Percentiles rank a stretch among this genome's conserved stretches.
Evolutionary conservation across 768 basidiomycete species (phyloP).

Genomic region (Boletus edulis): DNA sequence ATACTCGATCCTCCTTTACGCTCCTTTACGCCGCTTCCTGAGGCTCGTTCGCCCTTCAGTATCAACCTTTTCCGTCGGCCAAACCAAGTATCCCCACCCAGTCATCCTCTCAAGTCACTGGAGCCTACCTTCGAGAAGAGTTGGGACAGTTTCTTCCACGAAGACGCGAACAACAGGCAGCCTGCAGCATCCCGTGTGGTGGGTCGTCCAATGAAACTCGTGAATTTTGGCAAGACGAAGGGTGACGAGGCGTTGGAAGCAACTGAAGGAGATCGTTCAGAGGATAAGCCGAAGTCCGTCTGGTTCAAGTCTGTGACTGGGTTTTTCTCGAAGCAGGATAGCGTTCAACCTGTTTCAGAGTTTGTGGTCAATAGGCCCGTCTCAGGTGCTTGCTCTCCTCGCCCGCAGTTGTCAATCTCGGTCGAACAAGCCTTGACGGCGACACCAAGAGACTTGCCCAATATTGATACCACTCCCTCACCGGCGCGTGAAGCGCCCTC

Average conservation of each 20-base stretch:
- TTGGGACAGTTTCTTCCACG: conserved; percentile 45
- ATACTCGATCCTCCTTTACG: conserved; percentile 30
- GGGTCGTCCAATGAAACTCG: conserved; percentile 40
- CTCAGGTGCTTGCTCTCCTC: conserved; percentile 15
- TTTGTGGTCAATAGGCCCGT: conserved; percentile 19
- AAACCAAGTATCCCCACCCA: conserved; percentile 26
- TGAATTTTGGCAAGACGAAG: conserved; percentile 44
- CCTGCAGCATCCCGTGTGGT: conserved; percentile 25
- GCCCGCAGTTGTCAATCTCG: conserved; percentile 42
- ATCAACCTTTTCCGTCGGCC: conserved; percentile 39
- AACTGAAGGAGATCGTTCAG: conserved; percentile 19
- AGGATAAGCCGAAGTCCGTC: conserved; percentile 19
- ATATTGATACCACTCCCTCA: conserved; percentile 28
- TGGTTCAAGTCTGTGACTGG: conserved; percentile 40
- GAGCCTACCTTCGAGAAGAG: conserved; percentile 38
- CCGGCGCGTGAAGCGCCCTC: conserved; percentile 25
- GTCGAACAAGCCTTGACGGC: conserved; percentile 38
- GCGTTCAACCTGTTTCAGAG: conserved; percentile 9
- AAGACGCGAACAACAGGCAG: conserved; percentile 16
- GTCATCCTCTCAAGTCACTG: conserved; percentile 26
- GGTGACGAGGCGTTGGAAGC: conserved; percentile 22
- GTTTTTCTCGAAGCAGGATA: conserved; percentile 27
- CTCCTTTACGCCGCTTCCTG: conserved; percentile 54
- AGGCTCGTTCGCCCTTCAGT: conserved; percentile 28
- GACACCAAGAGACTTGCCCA: conserved; percentile 25